phyloP scores from a whole-genome alignment of 129 eudicot genomes.

The Arctium minus region DNA sequence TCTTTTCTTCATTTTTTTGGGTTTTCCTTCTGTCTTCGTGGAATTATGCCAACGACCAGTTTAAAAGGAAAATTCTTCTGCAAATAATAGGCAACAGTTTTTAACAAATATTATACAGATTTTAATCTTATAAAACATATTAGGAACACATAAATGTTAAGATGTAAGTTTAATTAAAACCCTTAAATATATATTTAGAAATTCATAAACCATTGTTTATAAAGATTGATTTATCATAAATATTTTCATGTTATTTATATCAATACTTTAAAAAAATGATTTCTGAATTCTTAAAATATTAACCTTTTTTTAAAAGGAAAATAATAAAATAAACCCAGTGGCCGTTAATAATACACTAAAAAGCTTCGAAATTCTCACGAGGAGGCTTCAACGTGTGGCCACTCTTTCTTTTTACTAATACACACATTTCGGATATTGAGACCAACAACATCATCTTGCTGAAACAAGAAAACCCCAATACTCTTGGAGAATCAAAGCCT shows the following conservation, averaged over 20 bases:
- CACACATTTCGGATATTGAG: slow-evolving; percentile 13
- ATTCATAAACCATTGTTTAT: too few relatives aligned
- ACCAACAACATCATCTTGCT: slow-evolving; percentile 20
- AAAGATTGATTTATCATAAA: too few relatives aligned
- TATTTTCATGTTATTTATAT: too few relatives aligned
- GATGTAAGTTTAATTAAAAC: too few relatives aligned
- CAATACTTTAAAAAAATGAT: too few relatives aligned
- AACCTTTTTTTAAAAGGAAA: background rate
- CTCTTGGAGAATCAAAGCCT: background rate
- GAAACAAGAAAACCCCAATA: slow-evolving; percentile 1
- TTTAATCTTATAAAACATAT: too few relatives aligned
- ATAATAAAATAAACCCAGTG: slow-evolving; percentile 7
- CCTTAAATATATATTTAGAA: too few relatives aligned
- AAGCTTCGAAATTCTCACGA: slow-evolving; percentile 16
- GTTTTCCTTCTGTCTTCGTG: slow-evolving; percentile 14
- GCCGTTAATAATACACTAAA: slow-evolving; percentile 13
- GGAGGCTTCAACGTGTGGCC: slow-evolving; percentile 49
- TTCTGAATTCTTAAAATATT: too few relatives aligned
- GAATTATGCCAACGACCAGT: slow-evolving; percentile 11
- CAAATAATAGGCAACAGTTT: background rate
- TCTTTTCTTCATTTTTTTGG: background rate
- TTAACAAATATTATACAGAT: too few relatives aligned
- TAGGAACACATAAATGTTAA: too few relatives aligned
- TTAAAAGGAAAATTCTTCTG: background rate
- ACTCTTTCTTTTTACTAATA: slow-evolving; percentile 9